phyloP scores from a whole-genome alignment of 257 asterid species.

The Lycium barbarum region DNA sequence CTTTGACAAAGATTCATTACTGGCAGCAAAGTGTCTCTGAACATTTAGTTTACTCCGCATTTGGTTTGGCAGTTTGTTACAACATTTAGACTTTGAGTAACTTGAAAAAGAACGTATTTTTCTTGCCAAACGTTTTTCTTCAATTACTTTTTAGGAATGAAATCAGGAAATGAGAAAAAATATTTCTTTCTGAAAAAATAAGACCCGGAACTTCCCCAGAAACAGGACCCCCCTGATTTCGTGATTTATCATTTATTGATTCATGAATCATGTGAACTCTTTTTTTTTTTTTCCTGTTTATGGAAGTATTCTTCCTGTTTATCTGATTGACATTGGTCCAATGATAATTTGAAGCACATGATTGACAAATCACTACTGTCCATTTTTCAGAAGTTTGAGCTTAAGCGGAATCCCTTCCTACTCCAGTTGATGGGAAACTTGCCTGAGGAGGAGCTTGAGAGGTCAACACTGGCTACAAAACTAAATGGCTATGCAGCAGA shows the following conservation, averaged over 20 bases:
- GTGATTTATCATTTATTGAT: neutral
- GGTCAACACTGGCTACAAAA: constrained; percentile 77
- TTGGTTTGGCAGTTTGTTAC: neutral
- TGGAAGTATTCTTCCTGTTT: neutral
- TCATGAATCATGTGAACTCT: neutral
- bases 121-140: neutral
- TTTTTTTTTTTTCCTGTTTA: neutral
- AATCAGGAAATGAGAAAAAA: neutral
- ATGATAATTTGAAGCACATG: constrained; percentile 9
- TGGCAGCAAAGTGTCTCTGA: neutral
- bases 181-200: neutral
- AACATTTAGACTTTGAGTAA: neutral
- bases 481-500: constrained; percentile 93
- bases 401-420: constrained; percentile 78
- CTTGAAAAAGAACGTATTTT: neutral
- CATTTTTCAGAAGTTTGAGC: constrained; percentile 86
- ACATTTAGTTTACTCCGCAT: neutral
- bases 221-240: neutral
- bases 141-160: neutral
- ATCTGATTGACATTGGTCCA: neutral
- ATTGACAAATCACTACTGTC: constrained; percentile 31
- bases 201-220: neutral
- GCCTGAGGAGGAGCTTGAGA: constrained; percentile 88
- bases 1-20: neutral
- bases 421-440: constrained; percentile 91